Evolutionary conservation across 176 grass and related monocot genomes (phyloP).

Genomic region (barley (Hordeum vulgare)): MorexV3_pseudomolecules_assembly NC_058521.1:501673828-501674327

Average conservation of each 20-base stretch:
- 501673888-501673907: background rate
- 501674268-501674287: background rate
- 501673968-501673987: background rate
- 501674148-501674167: background rate
- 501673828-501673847: constrained; percentile 14
- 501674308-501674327: background rate
- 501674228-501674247: background rate
- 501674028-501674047: background rate
- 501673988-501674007: background rate
- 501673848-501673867: constrained; percentile 29
- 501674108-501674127: background rate
- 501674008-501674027: background rate
- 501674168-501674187: background rate
- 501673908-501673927: constrained; percentile 1
- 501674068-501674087: background rate
- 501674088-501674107: background rate
- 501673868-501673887: constrained; percentile 24
- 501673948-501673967: background rate
- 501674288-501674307: background rate
- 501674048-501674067: constrained; percentile 1
- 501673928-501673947: background rate
- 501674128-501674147: background rate
- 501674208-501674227: background rate
- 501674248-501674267: background rate
- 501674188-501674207: background rate